Conservation (phyloP, 2,329 filamentous ascomycete species). For the Nothophaeocryptopus gaeumannii region DNA sequence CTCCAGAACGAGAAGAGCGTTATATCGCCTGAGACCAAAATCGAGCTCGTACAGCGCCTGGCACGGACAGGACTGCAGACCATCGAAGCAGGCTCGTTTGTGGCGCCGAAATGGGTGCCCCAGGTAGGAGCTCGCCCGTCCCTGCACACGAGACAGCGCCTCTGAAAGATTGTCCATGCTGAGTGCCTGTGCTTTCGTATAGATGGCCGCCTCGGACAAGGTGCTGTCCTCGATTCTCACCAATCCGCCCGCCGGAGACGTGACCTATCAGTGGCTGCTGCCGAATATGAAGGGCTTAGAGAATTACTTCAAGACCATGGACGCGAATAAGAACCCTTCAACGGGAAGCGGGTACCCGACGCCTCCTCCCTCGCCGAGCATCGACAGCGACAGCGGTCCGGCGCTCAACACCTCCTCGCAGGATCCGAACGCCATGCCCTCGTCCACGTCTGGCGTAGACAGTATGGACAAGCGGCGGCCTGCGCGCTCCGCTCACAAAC, state of each 20-base stretch:
- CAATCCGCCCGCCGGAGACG: conserved; percentile 53
- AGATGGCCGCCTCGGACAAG: conserved; percentile 77
- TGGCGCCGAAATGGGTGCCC: conserved; percentile 79
- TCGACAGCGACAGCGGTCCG: conserved; percentile 35
- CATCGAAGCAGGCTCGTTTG: conserved; percentile 80
- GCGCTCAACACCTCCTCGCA: conserved; percentile 43
- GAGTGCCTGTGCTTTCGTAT: background rate
- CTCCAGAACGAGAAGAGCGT: conserved; percentile 77
- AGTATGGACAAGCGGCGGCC: conserved; percentile 49
- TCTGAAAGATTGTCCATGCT: too few species aligned
- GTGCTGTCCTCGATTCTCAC: conserved; percentile 68
- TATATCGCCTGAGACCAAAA: conserved; percentile 69
- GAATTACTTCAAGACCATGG: conserved; percentile 57
- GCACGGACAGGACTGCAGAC: conserved; percentile 65
- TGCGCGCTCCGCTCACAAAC: conserved; percentile 35
- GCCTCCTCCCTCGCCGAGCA: conserved; percentile 38
- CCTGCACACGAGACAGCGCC: too few species aligned
- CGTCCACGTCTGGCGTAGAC: conserved; percentile 34
- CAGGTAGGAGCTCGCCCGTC: conserved; percentile 52
- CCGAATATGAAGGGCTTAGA: conserved; percentile 73
- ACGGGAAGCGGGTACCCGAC: conserved; percentile 50
- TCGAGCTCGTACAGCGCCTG: conserved; percentile 70
- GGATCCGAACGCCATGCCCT: conserved; percentile 44
- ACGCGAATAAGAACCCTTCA: conserved; percentile 35
- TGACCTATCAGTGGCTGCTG: conserved; percentile 77